Evolutionary conservation across 139 green algal genomes (phyloP), one percentile per base, ranked within the genome.

Genomic region (Diplosphaera chodatii): DNA sequence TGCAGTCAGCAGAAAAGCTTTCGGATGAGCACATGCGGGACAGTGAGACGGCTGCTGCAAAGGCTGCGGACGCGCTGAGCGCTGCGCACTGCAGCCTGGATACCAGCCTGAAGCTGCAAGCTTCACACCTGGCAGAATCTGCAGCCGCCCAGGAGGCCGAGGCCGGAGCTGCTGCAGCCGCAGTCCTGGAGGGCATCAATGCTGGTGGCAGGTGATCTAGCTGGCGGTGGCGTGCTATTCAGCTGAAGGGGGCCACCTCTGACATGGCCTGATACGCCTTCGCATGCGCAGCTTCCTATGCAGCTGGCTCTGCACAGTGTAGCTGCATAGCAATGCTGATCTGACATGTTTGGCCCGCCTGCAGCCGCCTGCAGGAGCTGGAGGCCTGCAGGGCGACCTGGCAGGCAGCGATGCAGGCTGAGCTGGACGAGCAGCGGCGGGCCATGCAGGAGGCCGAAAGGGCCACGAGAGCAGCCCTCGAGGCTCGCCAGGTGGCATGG

Each of bases 71-170:
- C 13, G 48, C 34, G 25, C 55, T 80, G n/a, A 30, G 63, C 2
- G 68, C 72, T 28, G 76, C 76, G 2, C 70, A 81, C 30, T 23
- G 25, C 4, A 22, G 56, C 25, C 68, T 86, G 8, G 27, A 20
- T 1, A 63, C 41, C 34, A 64, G 37, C 21, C 27, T 72, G 4
- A 31, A 68, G n/a, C 32, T 40, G 15, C 80, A 89, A 67, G 66
- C 66, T 34, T 55, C 33, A 20, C 48, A 88, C 70, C 79, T 89
- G 55, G 31, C n/a, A 18, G 64, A 48, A 15, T 84, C 91, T 64
- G 63, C 71, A 6, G 40, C 69, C 55, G 55, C 32, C 22, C 68
- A 76, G 69, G 21, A 33, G 23, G 21, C 27, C 2, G 69, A 72
- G 48, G 75, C 75, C 32, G 67, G 33, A 23, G 29, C 32, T 28